Evolutionary conservation across 2,329 filamentous ascomycete species (phyloP).

Genomic region (Penicillium brasilianum): DNA sequence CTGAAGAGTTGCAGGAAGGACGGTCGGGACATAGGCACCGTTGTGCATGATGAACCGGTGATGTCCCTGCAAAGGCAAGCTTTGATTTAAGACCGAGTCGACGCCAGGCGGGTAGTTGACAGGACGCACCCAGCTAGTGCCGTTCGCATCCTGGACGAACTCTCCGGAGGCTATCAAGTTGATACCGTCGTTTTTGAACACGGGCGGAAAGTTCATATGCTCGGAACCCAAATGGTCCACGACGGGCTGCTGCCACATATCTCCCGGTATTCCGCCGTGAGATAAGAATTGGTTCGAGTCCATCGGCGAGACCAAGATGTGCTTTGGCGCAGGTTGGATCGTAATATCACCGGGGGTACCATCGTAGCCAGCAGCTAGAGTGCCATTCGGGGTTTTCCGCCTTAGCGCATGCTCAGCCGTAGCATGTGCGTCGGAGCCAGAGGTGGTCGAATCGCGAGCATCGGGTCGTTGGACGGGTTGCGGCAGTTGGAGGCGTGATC

Average conservation of each 20-base stretch:
- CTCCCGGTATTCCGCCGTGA: constrained; percentile 38
- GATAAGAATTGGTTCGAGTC: constrained; percentile 45
- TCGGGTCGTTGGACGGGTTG: constrained; percentile 47
- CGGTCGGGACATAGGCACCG: constrained; percentile 61
- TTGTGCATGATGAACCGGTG: constrained; percentile 50
- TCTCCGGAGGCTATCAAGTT: constrained; percentile 36
- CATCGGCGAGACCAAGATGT: constrained; percentile 73
- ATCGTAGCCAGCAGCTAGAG: constrained; percentile 88
- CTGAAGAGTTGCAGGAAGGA: constrained; percentile 64
- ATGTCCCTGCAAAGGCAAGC: constrained; percentile 49
- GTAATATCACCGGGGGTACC: constrained; percentile 75
- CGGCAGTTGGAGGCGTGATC: constrained; percentile 44
- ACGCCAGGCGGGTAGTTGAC: constrained; percentile 57
- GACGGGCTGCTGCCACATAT: constrained; percentile 39
- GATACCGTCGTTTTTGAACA: constrained; percentile 45
- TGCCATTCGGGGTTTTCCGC: constrained; percentile 93
- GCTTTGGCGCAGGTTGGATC: constrained; percentile 77
- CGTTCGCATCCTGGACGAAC: constrained; percentile 39
- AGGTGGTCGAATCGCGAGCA: constrained; percentile 33
- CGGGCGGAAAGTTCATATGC: constrained; percentile 45
- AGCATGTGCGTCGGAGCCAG: constrained; percentile 31
- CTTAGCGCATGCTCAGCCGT: constrained; percentile 75
- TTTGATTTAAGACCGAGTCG: constrained; percentile 67
- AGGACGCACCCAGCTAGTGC: constrained; percentile 49
- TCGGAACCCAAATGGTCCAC: constrained; percentile 39